A percentile compares a stretch with the other conserved stretches of the same genome.
Evolutionary conservation across 148 eudicot species (phyloP).

Genomic region (Diospyros lotus): DNA sequence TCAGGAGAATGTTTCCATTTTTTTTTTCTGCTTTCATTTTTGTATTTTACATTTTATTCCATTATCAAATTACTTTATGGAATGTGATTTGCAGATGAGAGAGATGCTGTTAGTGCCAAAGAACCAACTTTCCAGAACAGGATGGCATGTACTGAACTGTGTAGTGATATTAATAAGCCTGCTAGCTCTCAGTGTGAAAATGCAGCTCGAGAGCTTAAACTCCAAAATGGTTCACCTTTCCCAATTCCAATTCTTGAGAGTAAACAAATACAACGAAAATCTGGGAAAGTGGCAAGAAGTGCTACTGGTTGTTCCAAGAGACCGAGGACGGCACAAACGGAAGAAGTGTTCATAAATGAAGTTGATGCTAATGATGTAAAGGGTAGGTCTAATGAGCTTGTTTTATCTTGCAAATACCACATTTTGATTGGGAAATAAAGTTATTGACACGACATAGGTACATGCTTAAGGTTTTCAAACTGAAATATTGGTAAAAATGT

Average conservation of each 20-base stretch:
- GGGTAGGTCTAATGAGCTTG: slow-evolving; percentile 34
- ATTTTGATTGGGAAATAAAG: slow-evolving; percentile 9
- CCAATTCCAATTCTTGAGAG: slow-evolving; percentile 41
- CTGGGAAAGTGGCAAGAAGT: slow-evolving; percentile 44
- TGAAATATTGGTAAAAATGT: not conserved
- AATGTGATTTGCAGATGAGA: slow-evolving; percentile 23
- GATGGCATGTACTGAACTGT: slow-evolving; percentile 37
- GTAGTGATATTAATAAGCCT: slow-evolving; percentile 25
- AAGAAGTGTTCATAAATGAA: slow-evolving; percentile 36
- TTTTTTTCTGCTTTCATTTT: not conserved
- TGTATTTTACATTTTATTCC: not conserved
- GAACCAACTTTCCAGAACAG: slow-evolving; percentile 43
- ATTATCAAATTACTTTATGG: not conserved
- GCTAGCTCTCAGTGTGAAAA: slow-evolving; percentile 35
- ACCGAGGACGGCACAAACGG: slow-evolving; percentile 50
- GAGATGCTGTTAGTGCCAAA: slow-evolving; percentile 25
- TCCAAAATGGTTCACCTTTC: slow-evolving; percentile 23
- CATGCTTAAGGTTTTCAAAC: not conserved
- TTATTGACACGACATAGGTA: not conserved
- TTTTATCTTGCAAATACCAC: slow-evolving; percentile 32
- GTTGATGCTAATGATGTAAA: slow-evolving; percentile 40
- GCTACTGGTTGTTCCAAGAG: slow-evolving; percentile 49
- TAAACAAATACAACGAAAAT: slow-evolving; percentile 46
- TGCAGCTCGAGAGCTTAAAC: slow-evolving; percentile 25
- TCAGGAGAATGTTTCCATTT: not conserved